Base-by-base conservation (phyloP, 2,329 filamentous ascomycete genomes). In the Xylariaceae sp. region DNA sequence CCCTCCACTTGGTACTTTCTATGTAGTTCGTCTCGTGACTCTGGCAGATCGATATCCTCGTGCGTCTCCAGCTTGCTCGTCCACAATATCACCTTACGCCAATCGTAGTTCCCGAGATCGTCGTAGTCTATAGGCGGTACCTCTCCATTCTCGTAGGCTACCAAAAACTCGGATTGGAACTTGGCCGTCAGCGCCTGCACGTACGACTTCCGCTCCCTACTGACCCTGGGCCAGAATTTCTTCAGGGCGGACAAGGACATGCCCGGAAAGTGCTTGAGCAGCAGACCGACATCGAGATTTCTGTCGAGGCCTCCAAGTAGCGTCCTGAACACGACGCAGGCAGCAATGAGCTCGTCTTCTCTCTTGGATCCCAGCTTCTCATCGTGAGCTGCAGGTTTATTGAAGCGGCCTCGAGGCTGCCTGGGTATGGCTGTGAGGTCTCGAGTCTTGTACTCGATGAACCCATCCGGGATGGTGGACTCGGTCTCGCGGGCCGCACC, bases 51-150 rank as follows among this genome's bases (percentile, higher is more conserved):
- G 23, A 71, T 52, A 0, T 66, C 66, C 38, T 70, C 64, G 19
- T 67, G 60, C 1, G 63, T 63, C 16, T 69, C 61, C 3, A 76
- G 73, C 15, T 70, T 66, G 47, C 77, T 64, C 1, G 80, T 73
- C 85, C 85, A 90, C 24, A 72, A 67, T 32, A 88, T 72, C 5
- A 89, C 60, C 4, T 58, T 60, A 8, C 67, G 62, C 83, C 85
- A 88, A 53, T 89, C 81, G 43, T 86, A 87, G 2, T 71, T 69
- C 27, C 73, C 59, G 0, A 79, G 68, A 31, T 83, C 63, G 35
- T 84, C 70, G 47, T 76, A 85, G 55, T 87, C 67, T 14, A 89
- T 67, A 2, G 67, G 59, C 2, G 78, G 71, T 1, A 89, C 49
- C 44, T 81, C 70, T 7, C 73, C 72, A 2, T 67, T 68, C 47